Conservation (phyloP, 2,329 filamentous ascomycete species). For the Cladosporium sphaerospermum region DNA sequence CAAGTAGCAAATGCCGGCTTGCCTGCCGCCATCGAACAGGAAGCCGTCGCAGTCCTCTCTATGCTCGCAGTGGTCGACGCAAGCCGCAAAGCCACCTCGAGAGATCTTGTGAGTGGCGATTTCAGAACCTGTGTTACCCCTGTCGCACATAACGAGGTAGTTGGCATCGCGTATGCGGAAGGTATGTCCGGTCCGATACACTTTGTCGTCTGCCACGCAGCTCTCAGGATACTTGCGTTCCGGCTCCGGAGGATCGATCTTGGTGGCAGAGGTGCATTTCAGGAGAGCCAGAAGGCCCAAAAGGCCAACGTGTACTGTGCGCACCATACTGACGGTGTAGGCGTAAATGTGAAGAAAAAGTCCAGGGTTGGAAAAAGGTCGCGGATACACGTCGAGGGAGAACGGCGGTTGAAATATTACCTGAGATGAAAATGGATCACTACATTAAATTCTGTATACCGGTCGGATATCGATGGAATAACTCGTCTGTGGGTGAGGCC, state of each 20-base stretch:
- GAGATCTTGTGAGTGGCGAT: not conserved
- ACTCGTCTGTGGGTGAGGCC: too few species aligned
- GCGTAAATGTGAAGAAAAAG: not conserved
- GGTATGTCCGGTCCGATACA: constrained; percentile 6
- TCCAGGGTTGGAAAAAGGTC: too few species aligned
- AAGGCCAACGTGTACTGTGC: constrained; percentile 1
- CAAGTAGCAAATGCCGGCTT: constrained; percentile 13
- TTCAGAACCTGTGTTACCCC: constrained; percentile 2
- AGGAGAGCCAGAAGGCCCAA: constrained; percentile 9
- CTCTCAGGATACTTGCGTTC: not conserved
- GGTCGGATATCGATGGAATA: too few species aligned
- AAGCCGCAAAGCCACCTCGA: not conserved
- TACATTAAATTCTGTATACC: too few species aligned
- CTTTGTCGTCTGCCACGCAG: not conserved
- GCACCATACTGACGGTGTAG: constrained; percentile 8
- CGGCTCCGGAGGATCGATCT: not conserved
- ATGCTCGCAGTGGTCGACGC: not conserved
- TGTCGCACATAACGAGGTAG: constrained; percentile 10
- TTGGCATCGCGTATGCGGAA: constrained; percentile 5
- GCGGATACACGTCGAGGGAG: too few species aligned
- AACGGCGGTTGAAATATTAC: too few species aligned
- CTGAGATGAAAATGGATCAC: too few species aligned
- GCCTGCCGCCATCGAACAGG: constrained; percentile 4
- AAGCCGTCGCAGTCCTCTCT: constrained; percentile 7
- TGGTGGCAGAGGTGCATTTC: not conserved